phyloP scores from a whole-genome alignment of 768 basidiomycete species.

The Tylopilus cervinicoccineus region DNA sequence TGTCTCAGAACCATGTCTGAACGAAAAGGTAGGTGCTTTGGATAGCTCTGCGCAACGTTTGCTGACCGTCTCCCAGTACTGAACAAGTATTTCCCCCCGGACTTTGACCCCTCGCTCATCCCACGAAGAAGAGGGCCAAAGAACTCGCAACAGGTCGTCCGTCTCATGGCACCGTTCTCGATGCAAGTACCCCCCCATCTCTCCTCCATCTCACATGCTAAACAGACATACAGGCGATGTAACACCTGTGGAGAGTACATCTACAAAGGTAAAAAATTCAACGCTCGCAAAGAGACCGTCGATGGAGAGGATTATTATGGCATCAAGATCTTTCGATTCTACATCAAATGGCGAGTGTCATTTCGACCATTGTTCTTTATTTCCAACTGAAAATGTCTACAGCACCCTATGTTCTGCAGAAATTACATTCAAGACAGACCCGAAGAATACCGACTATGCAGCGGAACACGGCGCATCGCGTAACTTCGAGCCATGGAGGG shows the following conservation, averaged over 20 bases:
- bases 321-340: constrained; percentile 94
- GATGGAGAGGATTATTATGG: constrained; percentile 97
- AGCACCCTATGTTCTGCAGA: constrained; percentile 96
- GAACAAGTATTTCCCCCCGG: constrained; percentile 96
- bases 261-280: constrained; percentile 99
- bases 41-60: neutral
- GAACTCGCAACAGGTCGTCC: constrained; percentile 95
- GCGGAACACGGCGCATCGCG: constrained; percentile 97
- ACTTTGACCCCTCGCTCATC: constrained; percentile 97
- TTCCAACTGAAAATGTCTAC: constrained; percentile 13
- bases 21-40: constrained; percentile 60
- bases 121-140: constrained; percentile 85
- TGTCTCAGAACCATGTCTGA: constrained; percentile 59
- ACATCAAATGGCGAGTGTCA: constrained; percentile 75
- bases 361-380: constrained; percentile 6
- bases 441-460: constrained; percentile 91
- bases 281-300: constrained; percentile 97
- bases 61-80: constrained; percentile 50
- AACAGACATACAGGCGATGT: constrained; percentile 58
- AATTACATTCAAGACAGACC: constrained; percentile 99
- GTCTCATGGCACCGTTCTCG: constrained; percentile 98
- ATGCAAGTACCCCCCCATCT: constrained; percentile 55
- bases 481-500: constrained; percentile 97
- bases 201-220: constrained; percentile 1
- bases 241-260: constrained; percentile 98